phyloP scores from a whole-genome alignment of 2,329 filamentous ascomycete genomes.

The Leptoxyphium fumago region DNA sequence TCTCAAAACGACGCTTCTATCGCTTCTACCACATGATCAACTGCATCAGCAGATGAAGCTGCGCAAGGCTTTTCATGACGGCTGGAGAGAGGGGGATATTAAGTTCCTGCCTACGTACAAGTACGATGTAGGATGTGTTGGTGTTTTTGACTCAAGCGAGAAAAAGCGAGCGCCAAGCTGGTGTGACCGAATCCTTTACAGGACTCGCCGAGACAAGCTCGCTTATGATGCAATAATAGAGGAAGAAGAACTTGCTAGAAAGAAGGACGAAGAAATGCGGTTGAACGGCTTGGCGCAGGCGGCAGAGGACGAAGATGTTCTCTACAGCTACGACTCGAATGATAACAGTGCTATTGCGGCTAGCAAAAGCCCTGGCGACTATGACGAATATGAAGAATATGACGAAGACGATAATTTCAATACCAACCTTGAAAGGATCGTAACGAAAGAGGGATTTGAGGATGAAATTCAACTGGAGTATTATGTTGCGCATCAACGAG shows the following conservation, averaged over 20 bases:
- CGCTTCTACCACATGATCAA: slow-evolving; percentile 80
- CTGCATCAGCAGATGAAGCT: slow-evolving; percentile 57
- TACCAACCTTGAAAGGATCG: slow-evolving; percentile 32
- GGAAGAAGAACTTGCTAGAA: slow-evolving; percentile 52
- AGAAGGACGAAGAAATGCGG: slow-evolving; percentile 74
- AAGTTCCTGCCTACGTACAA: slow-evolving; percentile 92
- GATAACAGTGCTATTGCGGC: slow-evolving; percentile 37
- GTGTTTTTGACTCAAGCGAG: slow-evolving; percentile 86
- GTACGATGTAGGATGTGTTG: slow-evolving; percentile 88
- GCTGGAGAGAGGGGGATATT: slow-evolving; percentile 81
- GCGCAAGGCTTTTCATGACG: slow-evolving; percentile 74
- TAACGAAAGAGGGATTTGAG: slow-evolving; percentile 44
- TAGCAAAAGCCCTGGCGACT: slow-evolving; percentile 24
- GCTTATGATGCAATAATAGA: slow-evolving; percentile 47
- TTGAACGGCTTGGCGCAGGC: slow-evolving; percentile 59
- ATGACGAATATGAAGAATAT: slow-evolving; percentile 39
- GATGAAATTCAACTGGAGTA: slow-evolving; percentile 44
- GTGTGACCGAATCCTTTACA: slow-evolving; percentile 88
- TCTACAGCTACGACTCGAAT: slow-evolving; percentile 80
- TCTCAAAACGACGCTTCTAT: slow-evolving; percentile 75
- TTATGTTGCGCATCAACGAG: slow-evolving; percentile 78
- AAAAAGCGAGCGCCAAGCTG: slow-evolving; percentile 87
- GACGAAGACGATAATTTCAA: slow-evolving; percentile 24
- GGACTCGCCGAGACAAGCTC: slow-evolving; percentile 57
- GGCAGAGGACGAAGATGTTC: slow-evolving; percentile 61